Evolutionary conservation across 2,329 filamentous ascomycete genomes (phyloP), one percentile per base, ranked within the genome.

Genomic region (Pseudocercospora fijiensis): DNA sequence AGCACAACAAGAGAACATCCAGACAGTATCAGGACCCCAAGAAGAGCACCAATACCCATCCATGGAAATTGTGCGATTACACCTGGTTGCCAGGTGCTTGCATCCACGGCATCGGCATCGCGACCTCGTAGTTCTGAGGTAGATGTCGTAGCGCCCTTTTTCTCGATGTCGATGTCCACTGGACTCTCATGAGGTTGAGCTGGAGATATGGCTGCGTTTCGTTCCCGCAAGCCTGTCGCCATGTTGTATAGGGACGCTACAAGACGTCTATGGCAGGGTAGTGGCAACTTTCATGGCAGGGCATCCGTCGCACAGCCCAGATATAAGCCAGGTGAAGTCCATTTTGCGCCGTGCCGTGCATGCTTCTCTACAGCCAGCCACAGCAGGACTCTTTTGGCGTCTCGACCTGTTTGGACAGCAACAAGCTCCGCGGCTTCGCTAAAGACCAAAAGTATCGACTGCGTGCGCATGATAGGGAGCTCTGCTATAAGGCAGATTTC

Each of bases 41-140:
- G 26, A 24, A 58, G 57, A 47, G 57, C 22, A n/a, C 57, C 41
- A 47, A 58, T 47, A 2, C 57, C 57, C 22, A 58, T 28, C 57
- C 57, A 58, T 6, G 57, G 57, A 18, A 58, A 58, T 30, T 51
- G 57, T 18, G 20, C 13, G 37, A 58, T 20, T 10, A 45, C 24
- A n/a, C 57, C 57, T 49, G 57, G 57, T n/a, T 41, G 41, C 57
- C 57, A 58, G 37, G 20, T 51, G 10, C 18, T 22, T 18, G 26
- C 57, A n/a, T 28, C 26, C 16, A 28, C 16, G 11, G 24, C 5
- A n/a, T 49, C 45, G 18, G 24, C 24, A 27, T 27, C 24, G 11
- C 24, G 49, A 52, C 16, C 49, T 52, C 10, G 49, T 24, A 52
- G 20, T 52, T 22, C 49, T 52, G 20, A 24, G 13, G 49, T 26